Evolutionary conservation across 441 rosid genomes (phyloP).

Genomic region (Populus tomentosa): DNA sequence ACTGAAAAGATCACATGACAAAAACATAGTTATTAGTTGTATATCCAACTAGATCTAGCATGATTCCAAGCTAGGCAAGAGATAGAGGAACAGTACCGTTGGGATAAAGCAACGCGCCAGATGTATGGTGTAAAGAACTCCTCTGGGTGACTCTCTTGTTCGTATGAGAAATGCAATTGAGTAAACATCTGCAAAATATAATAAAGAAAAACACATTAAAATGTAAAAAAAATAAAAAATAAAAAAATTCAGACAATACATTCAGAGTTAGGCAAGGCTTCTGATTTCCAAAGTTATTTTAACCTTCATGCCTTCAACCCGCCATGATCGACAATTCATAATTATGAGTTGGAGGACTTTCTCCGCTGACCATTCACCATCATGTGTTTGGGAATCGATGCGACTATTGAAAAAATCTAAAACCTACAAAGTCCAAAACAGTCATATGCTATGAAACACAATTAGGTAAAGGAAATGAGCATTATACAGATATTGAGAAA

Average conservation of each 20-base stretch:
- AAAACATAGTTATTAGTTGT: constrained; percentile 12
- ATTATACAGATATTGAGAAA: constrained; percentile 3
- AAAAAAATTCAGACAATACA: background rate
- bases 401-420: constrained; percentile 91
- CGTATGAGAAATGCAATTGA: constrained; percentile 93
- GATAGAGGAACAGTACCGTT: constrained; percentile 40
- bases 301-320: constrained; percentile 98
- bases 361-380: constrained; percentile 97
- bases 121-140: constrained; percentile 96
- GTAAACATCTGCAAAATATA: constrained; percentile 74
- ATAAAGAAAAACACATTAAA: background rate
- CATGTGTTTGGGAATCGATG: constrained; percentile 77
- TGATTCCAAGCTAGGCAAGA: background rate
- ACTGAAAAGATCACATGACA: constrained; percentile 30
- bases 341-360: constrained; percentile 82
- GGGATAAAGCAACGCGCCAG: constrained; percentile 78
- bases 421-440: constrained; percentile 45
- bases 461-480: background rate
- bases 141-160: constrained; percentile 98
- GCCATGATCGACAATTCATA: constrained; percentile 85
- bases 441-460: background rate
- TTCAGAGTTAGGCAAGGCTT: background rate
- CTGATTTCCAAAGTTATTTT: background rate
- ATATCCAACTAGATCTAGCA: background rate
- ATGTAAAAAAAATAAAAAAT: background rate